Base-by-base conservation (phyloP, 2,329 filamentous ascomycete genomes). In the Penicillium sp. region DNA sequence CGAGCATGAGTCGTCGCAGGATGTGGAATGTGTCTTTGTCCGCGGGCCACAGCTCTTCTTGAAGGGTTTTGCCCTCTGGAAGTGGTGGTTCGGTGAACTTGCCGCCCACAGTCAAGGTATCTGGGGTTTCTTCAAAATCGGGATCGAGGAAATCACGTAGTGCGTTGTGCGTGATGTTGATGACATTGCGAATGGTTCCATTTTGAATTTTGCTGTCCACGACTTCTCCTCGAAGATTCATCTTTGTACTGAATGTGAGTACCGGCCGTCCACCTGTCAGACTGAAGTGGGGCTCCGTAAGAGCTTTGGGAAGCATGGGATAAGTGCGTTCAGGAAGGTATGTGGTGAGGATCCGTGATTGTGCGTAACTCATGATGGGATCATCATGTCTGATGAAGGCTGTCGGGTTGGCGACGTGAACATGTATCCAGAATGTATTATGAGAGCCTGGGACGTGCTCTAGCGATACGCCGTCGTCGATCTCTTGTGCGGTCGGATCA, bases 401-500 rank as follows among this genome's bases (percentile, higher is more conserved):
- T 2, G 82, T 81, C 1, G 81, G 82, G 52, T 86, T 84, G 1
- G 82, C 81, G 41, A 85, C 73, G 63, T 86, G 82, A 6, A 83
- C 68, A 57, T 80, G 82, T 11, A 84, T 64, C 82, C 82, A 86
- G 54, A 75, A 77, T 16, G 74, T 68, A 19, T 72, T 66, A 2
- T 69, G 60, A 2, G 68, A 68, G 5, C 68, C 76, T 8, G 70
- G 62, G 28, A 79, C 65, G 16, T 64, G 67, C 59, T 83, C 78
- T 13, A 85, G 60, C 0, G 82, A 85, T 4, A 85, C 67, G 2
- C 80, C 82, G 57, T 86, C 82, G 53, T 86, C 82, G 49, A 84
- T 81, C 57, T 85, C 80, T 30, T 76, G 69, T 3, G 82, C 78
- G 8, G 64, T 67, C 3, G 67, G 65, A 54, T 72, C 71, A 54